These are phyloP conservation scores for Mycena albidolilacea DNA, from an alignment of 768 basidiomycete genomes.

Conservation along the genomic window DNA sequence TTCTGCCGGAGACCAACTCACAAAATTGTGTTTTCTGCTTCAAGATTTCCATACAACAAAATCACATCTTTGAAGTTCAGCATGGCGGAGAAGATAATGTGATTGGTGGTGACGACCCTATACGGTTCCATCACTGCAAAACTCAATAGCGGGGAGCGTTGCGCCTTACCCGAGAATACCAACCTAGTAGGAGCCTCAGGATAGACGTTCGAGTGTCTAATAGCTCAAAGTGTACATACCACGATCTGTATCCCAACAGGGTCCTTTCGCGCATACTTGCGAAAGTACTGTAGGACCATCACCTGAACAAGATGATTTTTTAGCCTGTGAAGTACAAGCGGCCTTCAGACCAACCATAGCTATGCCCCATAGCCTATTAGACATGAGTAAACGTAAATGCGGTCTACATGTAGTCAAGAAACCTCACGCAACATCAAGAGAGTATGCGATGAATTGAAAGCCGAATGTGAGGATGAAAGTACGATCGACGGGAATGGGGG, in stretches of 20 bases:
- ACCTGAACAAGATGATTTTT: neutral
- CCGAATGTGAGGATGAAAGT: neutral
- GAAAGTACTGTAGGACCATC: slow-evolving; percentile 24
- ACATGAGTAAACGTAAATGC: neutral
- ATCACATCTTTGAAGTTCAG: slow-evolving; percentile 12
- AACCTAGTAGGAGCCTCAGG: neutral
- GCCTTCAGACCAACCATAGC: neutral
- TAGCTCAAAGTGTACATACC: neutral
- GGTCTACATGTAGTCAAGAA: neutral
- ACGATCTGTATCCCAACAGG: neutral
- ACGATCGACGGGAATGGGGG: neutral
- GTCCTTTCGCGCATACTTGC: slow-evolving; percentile 1
- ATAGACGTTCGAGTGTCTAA: too few relatives aligned
- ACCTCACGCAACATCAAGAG: slow-evolving; percentile 6
- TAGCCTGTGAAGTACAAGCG: too few relatives aligned
- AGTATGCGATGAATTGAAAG: neutral
- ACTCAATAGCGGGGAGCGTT: too few relatives aligned
- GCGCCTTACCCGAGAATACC: neutral
- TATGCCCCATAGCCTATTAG: slow-evolving; percentile 8
- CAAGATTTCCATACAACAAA: neutral
- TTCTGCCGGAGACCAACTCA: neutral
- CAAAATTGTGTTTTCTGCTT: slow-evolving; percentile 5
- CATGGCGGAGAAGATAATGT: slow-evolving; percentile 12
- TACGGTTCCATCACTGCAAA: too few relatives aligned
- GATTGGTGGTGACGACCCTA: neutral